Evolutionary conservation across 306 rosid species (phyloP), one percentile per base, ranked within the genome.

Genomic region (Quercus agrifolia): DNA sequence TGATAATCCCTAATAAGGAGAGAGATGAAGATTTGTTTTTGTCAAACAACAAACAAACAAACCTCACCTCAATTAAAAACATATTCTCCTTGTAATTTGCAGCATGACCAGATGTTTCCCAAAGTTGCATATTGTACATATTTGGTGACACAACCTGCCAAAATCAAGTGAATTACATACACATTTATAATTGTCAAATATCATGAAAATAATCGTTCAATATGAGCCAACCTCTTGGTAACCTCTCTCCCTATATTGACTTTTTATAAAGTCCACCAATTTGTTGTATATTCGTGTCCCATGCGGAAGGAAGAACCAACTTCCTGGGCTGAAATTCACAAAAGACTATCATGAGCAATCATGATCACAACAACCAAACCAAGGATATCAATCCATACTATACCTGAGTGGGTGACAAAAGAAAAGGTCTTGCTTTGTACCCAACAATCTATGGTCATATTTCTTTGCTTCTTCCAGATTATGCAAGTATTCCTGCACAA

Each of bases 31-130:
- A 21, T 12, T 66, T 64, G n/a, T 30, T 33, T 33, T 6, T 9
- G 5, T 49, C 54, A 49, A 12, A 49, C 4, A 67, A 18, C 5
- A 59, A 51, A 21, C 27, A 67, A 73, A 5, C 51, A 71, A 33
- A 74, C 59, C 59, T n/a, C 83, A 94, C 98, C 97, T 94, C 99
- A 74, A 94, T 90, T 77, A 84, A 71, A 90, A 94, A 94, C 97
- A 94, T 94, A 73, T 94, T 90, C 77, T 94, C 99, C 85, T 76
- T 94, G 86, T 94, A 94, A 81, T 94, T 92, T 51, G 86, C 91
- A 78, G 99, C 99, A 83, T 94, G 99, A 71, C 99, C 99, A 81
- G 99, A 94, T 83, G 92, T 88, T 80, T 84, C 93, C 99, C 99
- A 94, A 27, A 94, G 89, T 57, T 90, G 97, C 97, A 94, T 94